Evolutionary conservation across 257 asterid genomes (phyloP).

Genomic region (Lycium barbarum): DNA sequence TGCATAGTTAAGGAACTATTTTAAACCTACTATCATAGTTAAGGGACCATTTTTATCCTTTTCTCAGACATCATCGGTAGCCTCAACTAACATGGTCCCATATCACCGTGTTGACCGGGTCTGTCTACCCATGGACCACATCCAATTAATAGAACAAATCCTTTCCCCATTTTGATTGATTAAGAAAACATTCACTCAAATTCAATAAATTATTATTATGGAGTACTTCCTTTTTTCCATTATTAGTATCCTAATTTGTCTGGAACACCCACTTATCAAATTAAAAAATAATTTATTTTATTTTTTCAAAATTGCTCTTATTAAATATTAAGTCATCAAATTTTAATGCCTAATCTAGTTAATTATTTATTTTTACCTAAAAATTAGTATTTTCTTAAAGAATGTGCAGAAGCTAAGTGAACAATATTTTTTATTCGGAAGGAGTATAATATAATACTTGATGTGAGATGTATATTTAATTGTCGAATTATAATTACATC

Average conservation of each 20-base stretch:
- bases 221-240: background rate
- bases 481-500: background rate
- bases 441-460: background rate
- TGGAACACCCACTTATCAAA: background rate
- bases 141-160: background rate
- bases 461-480: background rate
- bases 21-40: too few relatives aligned
- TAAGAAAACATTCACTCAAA: background rate
- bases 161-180: background rate
- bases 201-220: background rate
- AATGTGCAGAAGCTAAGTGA: too few relatives aligned
- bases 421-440: too few relatives aligned
- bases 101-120: constrained; percentile 21
- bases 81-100: constrained; percentile 12
- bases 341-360: too few relatives aligned
- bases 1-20: too few relatives aligned
- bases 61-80: background rate
- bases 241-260: background rate
- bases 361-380: too few relatives aligned
- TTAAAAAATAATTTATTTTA: background rate
- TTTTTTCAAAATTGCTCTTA: too few relatives aligned
- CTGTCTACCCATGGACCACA: background rate
- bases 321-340: too few relatives aligned
- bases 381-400: too few relatives aligned
- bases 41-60: too few relatives aligned